Evolutionary conservation across 164 flowering plant genomes (phyloP).

Genomic region (Echeveria elegans): DNA sequence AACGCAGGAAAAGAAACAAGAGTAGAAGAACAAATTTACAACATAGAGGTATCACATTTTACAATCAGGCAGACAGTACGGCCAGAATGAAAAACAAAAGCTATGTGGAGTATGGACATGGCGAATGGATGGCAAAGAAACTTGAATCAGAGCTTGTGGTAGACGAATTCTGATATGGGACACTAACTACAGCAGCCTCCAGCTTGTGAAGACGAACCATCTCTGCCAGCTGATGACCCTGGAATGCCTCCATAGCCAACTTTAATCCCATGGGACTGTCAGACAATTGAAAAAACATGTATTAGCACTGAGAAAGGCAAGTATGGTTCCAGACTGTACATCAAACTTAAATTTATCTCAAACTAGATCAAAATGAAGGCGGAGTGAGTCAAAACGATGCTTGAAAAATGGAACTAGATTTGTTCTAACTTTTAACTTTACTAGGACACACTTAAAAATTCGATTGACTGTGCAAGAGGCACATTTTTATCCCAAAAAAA

Average conservation of each 20-base stretch:
- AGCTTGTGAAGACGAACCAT: conserved; percentile 57
- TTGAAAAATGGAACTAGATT: no score
- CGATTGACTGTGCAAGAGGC: no score
- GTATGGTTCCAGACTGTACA: neutral
- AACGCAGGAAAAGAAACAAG: neutral
- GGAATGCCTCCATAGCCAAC: conserved; percentile 93
- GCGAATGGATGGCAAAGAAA: neutral
- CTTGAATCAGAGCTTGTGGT: neutral
- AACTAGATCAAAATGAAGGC: no score
- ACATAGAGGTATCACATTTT: neutral
- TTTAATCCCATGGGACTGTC: conserved; percentile 84
- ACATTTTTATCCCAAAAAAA: no score
- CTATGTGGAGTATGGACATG: neutral
- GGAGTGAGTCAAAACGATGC: no score
- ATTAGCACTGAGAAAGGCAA: neutral
- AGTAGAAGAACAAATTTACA: no score
- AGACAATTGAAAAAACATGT: neutral
- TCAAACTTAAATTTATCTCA: neutral
- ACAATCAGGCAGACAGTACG: neutral
- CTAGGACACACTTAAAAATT: no score
- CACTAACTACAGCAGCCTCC: conserved; percentile 65
- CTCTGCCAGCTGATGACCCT: conserved; percentile 76
- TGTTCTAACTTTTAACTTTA: no score
- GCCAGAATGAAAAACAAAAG: neutral
- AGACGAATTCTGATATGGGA: neutral